phyloP scores from a whole-genome alignment of 129 eudicot species.

The Heracleum sosnowskyi region DNA sequence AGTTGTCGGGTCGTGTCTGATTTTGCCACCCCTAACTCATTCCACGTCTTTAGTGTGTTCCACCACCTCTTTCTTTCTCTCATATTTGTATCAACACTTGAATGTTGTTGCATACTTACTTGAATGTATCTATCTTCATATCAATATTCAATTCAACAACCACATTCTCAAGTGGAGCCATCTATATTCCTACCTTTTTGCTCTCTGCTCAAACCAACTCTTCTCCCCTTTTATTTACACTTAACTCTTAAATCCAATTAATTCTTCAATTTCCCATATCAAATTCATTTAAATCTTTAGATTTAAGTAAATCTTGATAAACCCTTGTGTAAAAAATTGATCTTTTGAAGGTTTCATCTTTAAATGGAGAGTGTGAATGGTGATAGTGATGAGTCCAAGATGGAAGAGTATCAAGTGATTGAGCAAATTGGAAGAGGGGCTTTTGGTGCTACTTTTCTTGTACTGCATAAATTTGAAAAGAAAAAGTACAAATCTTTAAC shows the following conservation, averaged over 20 bases:
- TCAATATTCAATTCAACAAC: neutral
- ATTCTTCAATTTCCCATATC: neutral
- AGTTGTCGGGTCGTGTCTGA: too few relatives aligned
- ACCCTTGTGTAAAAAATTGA: neutral
- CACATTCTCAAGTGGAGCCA: neutral
- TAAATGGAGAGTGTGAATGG: conserved; percentile 24
- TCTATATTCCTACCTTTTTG: neutral
- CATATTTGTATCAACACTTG: neutral
- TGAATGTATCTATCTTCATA: neutral
- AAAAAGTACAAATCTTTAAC: conserved; percentile 34
- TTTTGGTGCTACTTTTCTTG: conserved; percentile 88
- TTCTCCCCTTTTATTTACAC: neutral
- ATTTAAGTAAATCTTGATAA: neutral
- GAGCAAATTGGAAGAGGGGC: conserved; percentile 99
- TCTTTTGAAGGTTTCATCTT: neutral
- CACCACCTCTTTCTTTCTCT: conserved; percentile 7
- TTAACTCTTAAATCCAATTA: neutral
- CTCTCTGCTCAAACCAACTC: neutral
- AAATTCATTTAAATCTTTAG: neutral
- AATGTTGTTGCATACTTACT: neutral
- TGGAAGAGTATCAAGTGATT: conserved; percentile 82
- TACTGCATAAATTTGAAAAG: conserved; percentile 74
- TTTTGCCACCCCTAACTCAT: too few relatives aligned
- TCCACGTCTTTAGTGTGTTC: conserved; percentile 8
- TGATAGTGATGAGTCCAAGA: conserved; percentile 44